Evolutionary conservation across 805 yeast genomes (phyloP), one percentile per base, ranked within the genome.

Genomic region (Candida lessepsii): DNA sequence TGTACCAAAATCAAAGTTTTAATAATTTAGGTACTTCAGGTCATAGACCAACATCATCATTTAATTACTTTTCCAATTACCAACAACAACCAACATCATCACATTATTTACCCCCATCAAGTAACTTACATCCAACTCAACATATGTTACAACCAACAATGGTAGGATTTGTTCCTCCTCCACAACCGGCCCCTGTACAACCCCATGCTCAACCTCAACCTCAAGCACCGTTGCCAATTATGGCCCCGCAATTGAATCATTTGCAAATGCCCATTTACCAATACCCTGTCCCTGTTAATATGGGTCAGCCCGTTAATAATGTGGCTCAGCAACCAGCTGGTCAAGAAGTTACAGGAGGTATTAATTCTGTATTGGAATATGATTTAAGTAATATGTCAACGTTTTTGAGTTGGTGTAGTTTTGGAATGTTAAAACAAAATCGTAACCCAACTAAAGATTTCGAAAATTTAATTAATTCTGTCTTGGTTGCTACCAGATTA

Each of bases 401-500:
- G 43, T 93, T 87, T 53, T 69, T 88, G 35, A 73, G 88, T 37
- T 79, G 89, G 72, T 76, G 87, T 60, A 72, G 86, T 10, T 82
- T 73, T 50, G 83, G 87, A 21, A 71, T 84, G 56, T 72, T 83
- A 55, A 78, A 76, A 49, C 80, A 80, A 53, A 60, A 52, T 29
- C 48, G 62, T 24, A 58, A 48, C 37, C 69, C 81, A n/a, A 48
- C 75, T 16, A 58, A 58, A 30, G 70, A 75, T 29, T 83, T 86
- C 60, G 78, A 74, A 51, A 67, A 69, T 44, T 79, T 79, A 48
- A 67, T 87, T 14, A 71, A 74, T 40, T 76, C 83, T 29, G 90
- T 91, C 2, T 68, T 91, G 45, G 74, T 81, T 41, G 95, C 96
- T 9, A 93, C 97, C 3, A 78, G 98, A 50, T 70, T 91, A 51